Evolutionary conservation across 306 rosid species (phyloP), one percentile per base, ranked within the genome.

Genomic region (cucumber (Cucumis sativus)): DNA sequence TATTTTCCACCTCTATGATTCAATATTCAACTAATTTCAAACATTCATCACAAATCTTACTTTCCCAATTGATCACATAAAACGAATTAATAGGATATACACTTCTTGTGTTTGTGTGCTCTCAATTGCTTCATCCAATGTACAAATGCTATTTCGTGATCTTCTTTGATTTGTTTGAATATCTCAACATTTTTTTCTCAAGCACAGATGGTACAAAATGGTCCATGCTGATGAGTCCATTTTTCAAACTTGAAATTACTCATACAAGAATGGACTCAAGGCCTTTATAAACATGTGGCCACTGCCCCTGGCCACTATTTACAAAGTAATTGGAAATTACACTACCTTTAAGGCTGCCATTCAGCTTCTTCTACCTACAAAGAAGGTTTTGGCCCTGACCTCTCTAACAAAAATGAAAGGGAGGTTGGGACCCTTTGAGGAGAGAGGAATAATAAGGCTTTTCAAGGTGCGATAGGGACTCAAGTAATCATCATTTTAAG

Each of bases 181-280:
- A 39, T 41, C 52, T 20, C 28, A 5, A 55, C 17, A 1, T 45
- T 28, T 57, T 59, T 37, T 56, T 68, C 6, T 28, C 74, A 52
- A 10, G 61, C 84, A 84, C 89, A 95, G 98, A 87, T 92, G 98
- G 98, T 89, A 92, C 75, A 90, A 96, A 18, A 95, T 95, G 98
- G 92, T 91, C 10, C 81, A 74, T 18, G 91, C 97, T 6, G 92
- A 92, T 69, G 99, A 96, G 41, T 95, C 97, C 8, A 28, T 95
- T 60, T 47, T 20, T 5, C 84, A 82, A 51, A 89, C 92, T 18
- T 88, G 73, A 39, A 45, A 84, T 79, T 80, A 86, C 86, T 67
- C 88, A 52, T 81, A 52, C 49, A 84, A 80, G 6, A 84, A 86
- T 62, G 89, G 90, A 6, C 4, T 88, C 14, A 77, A 82, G 43